Conservation (phyloP, 306 rosid genomes). For the Vigna trinervia region DNA sequence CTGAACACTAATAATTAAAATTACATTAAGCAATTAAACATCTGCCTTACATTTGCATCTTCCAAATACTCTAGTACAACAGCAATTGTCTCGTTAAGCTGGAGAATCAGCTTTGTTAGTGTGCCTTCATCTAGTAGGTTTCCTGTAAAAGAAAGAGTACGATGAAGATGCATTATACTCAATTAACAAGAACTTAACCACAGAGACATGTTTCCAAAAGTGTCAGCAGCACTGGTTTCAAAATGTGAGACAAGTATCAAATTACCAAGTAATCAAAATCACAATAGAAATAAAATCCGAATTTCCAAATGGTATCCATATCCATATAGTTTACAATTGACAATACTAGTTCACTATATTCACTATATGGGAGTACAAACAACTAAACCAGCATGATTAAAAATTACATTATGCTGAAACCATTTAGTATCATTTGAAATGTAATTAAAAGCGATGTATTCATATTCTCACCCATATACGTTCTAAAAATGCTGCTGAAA, state of each 20-base stretch:
- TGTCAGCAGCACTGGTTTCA: slow-evolving; percentile 23
- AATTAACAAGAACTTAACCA: slow-evolving; percentile 15
- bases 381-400: slow-evolving; percentile 31
- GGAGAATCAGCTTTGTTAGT: slow-evolving; percentile 60
- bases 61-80: slow-evolving; percentile 83
- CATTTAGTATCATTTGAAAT: not conserved
- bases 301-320: slow-evolving; percentile 1
- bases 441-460: slow-evolving; percentile 1
- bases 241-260: slow-evolving; percentile 33
- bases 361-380: slow-evolving; percentile 3
- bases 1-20: slow-evolving; percentile 31
- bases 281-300: slow-evolving; percentile 8
- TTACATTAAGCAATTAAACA: slow-evolving; percentile 33
- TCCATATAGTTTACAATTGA: not conserved
- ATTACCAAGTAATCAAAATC: slow-evolving; percentile 38
- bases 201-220: slow-evolving; percentile 21
- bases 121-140: slow-evolving; percentile 67
- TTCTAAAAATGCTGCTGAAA: slow-evolving; percentile 5
- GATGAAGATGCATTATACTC: slow-evolving; percentile 26
- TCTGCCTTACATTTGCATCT: slow-evolving; percentile 81
- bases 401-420: not conserved
- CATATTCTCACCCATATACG: not conserved
- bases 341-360: not conserved
- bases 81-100: slow-evolving; percentile 80
- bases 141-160: slow-evolving; percentile 50